phyloP scores from a whole-genome alignment of 768 basidiomycete genomes.

The Royoungia palumana region DNA sequence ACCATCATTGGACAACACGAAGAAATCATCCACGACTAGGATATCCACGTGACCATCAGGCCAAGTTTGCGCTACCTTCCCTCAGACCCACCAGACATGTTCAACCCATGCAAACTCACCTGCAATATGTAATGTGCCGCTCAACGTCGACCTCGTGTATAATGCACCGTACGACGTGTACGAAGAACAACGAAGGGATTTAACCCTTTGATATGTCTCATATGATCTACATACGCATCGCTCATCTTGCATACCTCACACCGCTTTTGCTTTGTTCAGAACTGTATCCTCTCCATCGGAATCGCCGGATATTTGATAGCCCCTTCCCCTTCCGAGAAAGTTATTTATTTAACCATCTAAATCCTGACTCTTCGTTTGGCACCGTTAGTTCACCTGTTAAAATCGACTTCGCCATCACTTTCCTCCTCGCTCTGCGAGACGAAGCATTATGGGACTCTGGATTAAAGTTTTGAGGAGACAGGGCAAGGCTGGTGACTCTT shows the following conservation, averaged over 20 bases:
- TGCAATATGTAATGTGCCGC: neutral
- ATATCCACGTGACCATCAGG: neutral
- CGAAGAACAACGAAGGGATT: constrained; percentile 7
- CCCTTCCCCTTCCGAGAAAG: no score
- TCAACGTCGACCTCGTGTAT: neutral
- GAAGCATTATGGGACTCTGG: no score
- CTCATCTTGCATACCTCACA: neutral
- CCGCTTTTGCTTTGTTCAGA: neutral
- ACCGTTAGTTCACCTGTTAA: no score
- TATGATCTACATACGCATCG: no score
- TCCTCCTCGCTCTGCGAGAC: no score
- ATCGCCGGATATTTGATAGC: no score
- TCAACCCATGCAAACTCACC: neutral
- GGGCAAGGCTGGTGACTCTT: no score
- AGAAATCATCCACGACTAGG: no score
- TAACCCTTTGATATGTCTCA: neutral
- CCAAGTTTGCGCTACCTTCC: neutral
- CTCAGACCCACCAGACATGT: neutral
- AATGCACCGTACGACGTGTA: constrained; percentile 1
- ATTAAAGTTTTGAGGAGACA: no score
- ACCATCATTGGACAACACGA: constrained; percentile 15
- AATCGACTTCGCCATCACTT: no score
- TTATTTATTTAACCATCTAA: no score
- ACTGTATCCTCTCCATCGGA: neutral
- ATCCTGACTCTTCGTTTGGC: no score